Evolutionary conservation across 176 grass and related monocot genomes (phyloP).

Genomic region (Saccharum officinarum): DNA sequence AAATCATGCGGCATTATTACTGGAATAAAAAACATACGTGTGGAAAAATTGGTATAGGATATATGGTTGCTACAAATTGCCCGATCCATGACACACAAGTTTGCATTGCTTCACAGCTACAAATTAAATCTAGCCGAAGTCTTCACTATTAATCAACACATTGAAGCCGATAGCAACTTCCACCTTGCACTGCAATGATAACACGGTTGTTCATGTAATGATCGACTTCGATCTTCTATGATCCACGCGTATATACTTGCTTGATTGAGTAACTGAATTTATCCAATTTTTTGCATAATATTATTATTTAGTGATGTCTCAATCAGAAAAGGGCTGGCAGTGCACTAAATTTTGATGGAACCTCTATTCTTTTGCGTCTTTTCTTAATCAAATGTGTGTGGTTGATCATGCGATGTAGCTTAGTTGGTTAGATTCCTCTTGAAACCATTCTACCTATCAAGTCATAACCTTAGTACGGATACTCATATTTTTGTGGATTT

Average conservation of each 20-base stretch:
- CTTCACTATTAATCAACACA: conserved; percentile 24
- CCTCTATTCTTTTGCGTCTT: not conserved
- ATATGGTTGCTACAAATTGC: not conserved
- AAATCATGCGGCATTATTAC: not conserved
- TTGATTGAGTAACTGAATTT: not conserved
- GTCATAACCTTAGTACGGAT: not conserved
- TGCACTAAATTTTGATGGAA: not conserved
- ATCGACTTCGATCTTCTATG: conserved; percentile 29
- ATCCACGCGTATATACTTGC: not conserved
- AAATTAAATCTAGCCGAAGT: not conserved
- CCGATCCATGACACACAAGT: not conserved
- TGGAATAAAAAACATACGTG: not conserved
- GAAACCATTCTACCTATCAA: not conserved
- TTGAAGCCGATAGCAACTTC: conserved; percentile 26
- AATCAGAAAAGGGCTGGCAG: not conserved
- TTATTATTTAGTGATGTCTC: not conserved
- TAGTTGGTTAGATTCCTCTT: not conserved
- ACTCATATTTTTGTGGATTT: not conserved
- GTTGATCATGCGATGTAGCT: not conserved
- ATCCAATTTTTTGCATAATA: not conserved
- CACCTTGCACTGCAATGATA: conserved; percentile 32
- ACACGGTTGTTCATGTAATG: conserved; percentile 34
- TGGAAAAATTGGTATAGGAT: not conserved
- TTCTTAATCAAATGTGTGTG: not conserved
- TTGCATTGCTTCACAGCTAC: not conserved